Conservation (phyloP, 2,329 filamentous ascomycete species). For the Aspergillus sp. region DNA sequence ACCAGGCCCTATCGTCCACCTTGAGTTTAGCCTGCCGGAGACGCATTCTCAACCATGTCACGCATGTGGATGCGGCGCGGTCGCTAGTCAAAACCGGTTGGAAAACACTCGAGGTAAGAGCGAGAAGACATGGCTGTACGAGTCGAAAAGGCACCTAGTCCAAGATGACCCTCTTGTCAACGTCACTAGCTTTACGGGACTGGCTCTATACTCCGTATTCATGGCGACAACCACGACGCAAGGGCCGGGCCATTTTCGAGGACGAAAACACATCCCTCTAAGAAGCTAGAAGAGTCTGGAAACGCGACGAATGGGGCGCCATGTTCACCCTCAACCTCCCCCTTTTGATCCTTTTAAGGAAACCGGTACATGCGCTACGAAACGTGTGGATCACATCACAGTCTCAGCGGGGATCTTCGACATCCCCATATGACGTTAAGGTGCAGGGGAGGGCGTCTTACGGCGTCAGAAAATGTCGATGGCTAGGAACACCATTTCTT, state of each 20-base stretch:
- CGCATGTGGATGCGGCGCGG: too few species aligned
- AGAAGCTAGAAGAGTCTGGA: neutral
- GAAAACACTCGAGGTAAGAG: too few species aligned
- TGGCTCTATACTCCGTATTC: too few species aligned
- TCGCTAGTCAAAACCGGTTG: too few species aligned
- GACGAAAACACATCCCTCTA: neutral
- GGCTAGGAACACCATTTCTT: neutral
- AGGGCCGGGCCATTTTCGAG: neutral
- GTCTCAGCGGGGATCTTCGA: neutral
- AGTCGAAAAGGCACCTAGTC: too few species aligned
- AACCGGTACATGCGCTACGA: neutral
- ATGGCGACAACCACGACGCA: neutral
- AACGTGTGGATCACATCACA: conserved; percentile 1
- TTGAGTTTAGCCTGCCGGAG: too few species aligned
- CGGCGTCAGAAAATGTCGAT: neutral
- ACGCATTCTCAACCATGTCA: too few species aligned
- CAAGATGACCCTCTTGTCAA: neutral
- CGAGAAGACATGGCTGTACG: too few species aligned
- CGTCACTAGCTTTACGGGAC: neutral
- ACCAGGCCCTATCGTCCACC: too few species aligned
- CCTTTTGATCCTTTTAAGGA: neutral
- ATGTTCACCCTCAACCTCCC: neutral
- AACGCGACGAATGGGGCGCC: neutral
- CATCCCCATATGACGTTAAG: neutral
- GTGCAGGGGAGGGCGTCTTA: neutral